A percentile compares a stretch with the other conserved stretches of the same genome.
Evolutionary conservation across 441 rosid genomes (phyloP).

Genomic region (Syzygium syzygioides): DNA sequence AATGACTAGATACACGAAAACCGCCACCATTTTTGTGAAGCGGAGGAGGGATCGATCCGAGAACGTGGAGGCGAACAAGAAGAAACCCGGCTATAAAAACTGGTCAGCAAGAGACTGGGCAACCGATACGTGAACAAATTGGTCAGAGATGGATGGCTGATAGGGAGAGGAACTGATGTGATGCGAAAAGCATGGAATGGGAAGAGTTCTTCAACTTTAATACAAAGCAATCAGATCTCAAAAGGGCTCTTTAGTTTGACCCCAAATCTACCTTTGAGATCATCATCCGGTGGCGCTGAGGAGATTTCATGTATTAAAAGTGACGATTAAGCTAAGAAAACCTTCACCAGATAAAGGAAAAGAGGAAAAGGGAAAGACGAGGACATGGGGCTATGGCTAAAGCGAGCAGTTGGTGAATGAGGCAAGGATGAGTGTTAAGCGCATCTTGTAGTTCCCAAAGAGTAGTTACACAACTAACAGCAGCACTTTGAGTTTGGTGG

Average conservation of each 20-base stretch:
- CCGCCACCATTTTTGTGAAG: constrained; percentile 20
- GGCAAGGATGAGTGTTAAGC: background rate
- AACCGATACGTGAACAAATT: background rate
- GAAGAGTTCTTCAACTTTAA: constrained; percentile 23
- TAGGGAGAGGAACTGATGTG: constrained; percentile 16
- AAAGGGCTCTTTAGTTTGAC: background rate
- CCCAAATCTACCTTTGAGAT: background rate
- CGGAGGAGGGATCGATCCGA: background rate
- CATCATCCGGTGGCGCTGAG: background rate
- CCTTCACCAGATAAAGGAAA: background rate
- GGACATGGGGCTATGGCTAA: background rate
- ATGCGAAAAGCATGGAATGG: background rate
- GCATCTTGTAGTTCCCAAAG: background rate
- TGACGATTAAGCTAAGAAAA: background rate
- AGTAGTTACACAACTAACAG: background rate
- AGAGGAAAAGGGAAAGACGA: background rate
- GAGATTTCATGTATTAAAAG: background rate
- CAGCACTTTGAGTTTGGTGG: background rate
- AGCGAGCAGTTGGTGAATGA: background rate
- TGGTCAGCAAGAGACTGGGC: background rate
- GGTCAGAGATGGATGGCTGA: background rate
- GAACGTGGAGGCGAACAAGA: background rate
- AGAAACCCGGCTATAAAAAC: background rate
- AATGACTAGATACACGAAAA: constrained; percentile 19
- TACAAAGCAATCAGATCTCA: constrained; percentile 30